These are phyloP conservation scores for Vigna reflexopilosa DNA, from an alignment of 306 rosid genomes.

Conservation along the genomic window DNA sequence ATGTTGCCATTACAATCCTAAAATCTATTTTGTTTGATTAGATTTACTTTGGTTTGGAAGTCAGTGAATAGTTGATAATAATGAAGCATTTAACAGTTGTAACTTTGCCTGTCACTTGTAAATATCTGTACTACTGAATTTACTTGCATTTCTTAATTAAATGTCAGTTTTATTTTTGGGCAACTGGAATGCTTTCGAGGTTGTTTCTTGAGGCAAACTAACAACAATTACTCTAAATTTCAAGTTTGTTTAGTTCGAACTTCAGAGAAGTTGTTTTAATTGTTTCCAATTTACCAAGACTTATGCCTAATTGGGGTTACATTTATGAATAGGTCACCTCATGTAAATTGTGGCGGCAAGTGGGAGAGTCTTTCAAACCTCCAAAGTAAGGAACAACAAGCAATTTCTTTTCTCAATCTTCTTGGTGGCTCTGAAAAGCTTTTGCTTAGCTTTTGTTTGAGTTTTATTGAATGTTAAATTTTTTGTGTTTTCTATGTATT, in stretches of 20 bases:
- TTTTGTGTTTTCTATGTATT: neutral
- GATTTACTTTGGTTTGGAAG: neutral
- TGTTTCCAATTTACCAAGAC: slow-evolving; percentile 27
- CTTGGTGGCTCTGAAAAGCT: slow-evolving; percentile 20
- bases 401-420: slow-evolving; percentile 32
- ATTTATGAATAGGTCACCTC: slow-evolving; percentile 81
- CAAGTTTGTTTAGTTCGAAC: slow-evolving; percentile 34
- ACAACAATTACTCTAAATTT: slow-evolving; percentile 1
- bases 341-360: slow-evolving; percentile 96
- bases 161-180: slow-evolving; percentile 27
- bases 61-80: slow-evolving; percentile 3
- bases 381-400: slow-evolving; percentile 77
- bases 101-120: slow-evolving; percentile 17
- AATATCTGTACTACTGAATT: neutral
- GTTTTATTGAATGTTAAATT: slow-evolving; percentile 34
- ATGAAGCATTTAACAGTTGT: slow-evolving; percentile 13
- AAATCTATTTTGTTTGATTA: slow-evolving; percentile 27
- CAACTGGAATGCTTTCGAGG: neutral
- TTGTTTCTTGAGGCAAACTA: slow-evolving; percentile 34
- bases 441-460: slow-evolving; percentile 19
- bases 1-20: slow-evolving; percentile 2
- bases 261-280: slow-evolving; percentile 32
- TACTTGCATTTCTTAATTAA: slow-evolving; percentile 2
- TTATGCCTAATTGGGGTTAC: slow-evolving; percentile 41
- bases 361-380: slow-evolving; percentile 98